These are phyloP conservation scores for Butyriboletus loyo DNA, from an alignment of 768 basidiomycete genomes.

Conservation along the genomic window DNA sequence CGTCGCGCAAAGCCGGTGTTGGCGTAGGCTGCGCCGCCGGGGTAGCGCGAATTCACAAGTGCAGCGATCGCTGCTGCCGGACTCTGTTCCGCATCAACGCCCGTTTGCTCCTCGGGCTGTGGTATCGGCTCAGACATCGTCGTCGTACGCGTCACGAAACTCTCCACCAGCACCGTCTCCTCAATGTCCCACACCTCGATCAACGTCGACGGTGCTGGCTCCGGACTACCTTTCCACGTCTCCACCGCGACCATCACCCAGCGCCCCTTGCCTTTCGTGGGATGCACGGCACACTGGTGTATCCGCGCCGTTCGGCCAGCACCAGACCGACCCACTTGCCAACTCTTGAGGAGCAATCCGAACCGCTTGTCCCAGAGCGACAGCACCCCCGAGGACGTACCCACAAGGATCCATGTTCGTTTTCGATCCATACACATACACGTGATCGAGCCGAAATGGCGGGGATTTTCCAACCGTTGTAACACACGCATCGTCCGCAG, in stretches of 20 bases:
- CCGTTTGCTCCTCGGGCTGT: slow-evolving; percentile 51
- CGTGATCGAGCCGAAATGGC: slow-evolving; percentile 84
- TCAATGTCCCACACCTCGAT: slow-evolving; percentile 95
- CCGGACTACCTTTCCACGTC: slow-evolving; percentile 38
- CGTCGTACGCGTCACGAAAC: slow-evolving; percentile 59
- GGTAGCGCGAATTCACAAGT: slow-evolving; percentile 68
- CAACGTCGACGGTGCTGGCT: slow-evolving; percentile 45
- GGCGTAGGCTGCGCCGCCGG: slow-evolving; percentile 30
- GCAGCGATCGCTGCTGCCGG: slow-evolving; percentile 78
- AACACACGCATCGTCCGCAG: slow-evolving; percentile 79
- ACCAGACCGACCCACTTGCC: slow-evolving; percentile 66
- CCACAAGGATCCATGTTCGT: slow-evolving; percentile 84
- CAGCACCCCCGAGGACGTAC: slow-evolving; percentile 80
- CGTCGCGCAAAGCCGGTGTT: slow-evolving; percentile 20
- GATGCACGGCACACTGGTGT: slow-evolving; percentile 78
- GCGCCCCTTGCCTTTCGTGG: slow-evolving; percentile 79
- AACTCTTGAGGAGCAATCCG: slow-evolving; percentile 82
- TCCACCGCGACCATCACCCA: slow-evolving; percentile 89
- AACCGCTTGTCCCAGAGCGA: slow-evolving; percentile 96
- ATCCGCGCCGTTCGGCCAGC: slow-evolving; percentile 55
- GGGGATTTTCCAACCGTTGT: slow-evolving; percentile 78
- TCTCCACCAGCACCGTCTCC: slow-evolving; percentile 73
- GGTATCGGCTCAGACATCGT: slow-evolving; percentile 46
- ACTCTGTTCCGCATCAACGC: slow-evolving; percentile 55
- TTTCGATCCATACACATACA: slow-evolving; percentile 81